Percentiles rank a stretch among this genome's conserved stretches.
These are phyloP conservation scores for Yarrowia osloensis DNA, from an alignment of 805 yeast species.

Conservation along the genomic window DNA sequence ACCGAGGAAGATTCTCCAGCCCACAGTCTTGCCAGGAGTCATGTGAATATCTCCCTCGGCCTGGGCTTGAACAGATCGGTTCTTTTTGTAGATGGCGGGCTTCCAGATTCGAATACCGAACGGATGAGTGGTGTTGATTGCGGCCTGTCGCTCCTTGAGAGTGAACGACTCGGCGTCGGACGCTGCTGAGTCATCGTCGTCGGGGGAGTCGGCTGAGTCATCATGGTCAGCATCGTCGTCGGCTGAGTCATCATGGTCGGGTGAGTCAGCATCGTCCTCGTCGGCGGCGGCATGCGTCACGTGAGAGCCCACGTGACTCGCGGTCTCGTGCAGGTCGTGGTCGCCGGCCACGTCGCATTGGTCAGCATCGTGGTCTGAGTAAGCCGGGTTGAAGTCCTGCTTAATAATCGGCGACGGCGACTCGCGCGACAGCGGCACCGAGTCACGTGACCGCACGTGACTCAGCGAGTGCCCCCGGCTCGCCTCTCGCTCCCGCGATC, in stretches of 20 bases:
- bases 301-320: not conserved
- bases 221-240: conserved; percentile 30
- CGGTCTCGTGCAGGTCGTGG: not conserved
- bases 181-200: conserved; percentile 36
- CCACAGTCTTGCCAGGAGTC: conserved; percentile 54
- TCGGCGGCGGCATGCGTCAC: not conserved
- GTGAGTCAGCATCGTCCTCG: not conserved
- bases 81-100: conserved; percentile 92
- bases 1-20: conserved; percentile 63
- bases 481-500: not conserved
- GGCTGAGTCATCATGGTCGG: not conserved
- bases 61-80: conserved; percentile 83
- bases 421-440: not conserved
- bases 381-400: conserved; percentile 5
- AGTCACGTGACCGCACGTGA: conserved; percentile 8
- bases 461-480: not conserved
- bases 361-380: not conserved
- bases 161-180: conserved; percentile 71
- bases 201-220: conserved; percentile 41
- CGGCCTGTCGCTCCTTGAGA: conserved; percentile 88
- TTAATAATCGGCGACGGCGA: not conserved
- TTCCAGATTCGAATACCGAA: conserved; percentile 99
- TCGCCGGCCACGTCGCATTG: not conserved
- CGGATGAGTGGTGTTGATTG: conserved; percentile 95
- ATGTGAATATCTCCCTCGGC: conserved; percentile 95